Evolutionary conservation across 148 eudicot species (phyloP).

Genomic region (Silene conica): DNA sequence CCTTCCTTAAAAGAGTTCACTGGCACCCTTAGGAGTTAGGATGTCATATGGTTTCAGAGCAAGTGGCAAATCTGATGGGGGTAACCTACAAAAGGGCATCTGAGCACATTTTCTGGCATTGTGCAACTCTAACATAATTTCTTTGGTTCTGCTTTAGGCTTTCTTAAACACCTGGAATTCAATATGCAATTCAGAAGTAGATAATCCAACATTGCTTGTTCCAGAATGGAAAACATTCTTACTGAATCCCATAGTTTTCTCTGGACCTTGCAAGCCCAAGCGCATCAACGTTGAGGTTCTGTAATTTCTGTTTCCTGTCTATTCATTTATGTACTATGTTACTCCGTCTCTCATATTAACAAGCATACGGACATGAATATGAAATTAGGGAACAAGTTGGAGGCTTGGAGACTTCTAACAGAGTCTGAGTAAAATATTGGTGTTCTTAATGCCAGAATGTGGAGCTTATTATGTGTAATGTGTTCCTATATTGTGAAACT

Average conservation of each 20-base stretch:
- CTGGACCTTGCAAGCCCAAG: constrained; percentile 53
- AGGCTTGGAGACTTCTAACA: too few species aligned
- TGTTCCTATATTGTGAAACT: neutral
- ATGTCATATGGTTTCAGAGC: too few species aligned
- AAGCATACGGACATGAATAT: too few species aligned
- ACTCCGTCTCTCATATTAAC: neutral
- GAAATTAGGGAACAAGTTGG: too few species aligned
- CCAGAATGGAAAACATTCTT: constrained; percentile 39
- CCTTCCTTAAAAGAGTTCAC: too few species aligned
- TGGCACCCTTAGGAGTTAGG: too few species aligned
- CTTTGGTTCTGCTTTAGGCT: constrained; percentile 33
- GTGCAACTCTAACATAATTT: neutral
- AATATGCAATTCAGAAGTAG: constrained; percentile 34
- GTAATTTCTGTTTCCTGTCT: neutral
- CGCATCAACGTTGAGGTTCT: constrained; percentile 43
- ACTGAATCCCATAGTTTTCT: constrained; percentile 40
- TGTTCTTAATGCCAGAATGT: too few species aligned
- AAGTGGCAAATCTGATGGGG: too few species aligned
- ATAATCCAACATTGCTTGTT: constrained; percentile 31
- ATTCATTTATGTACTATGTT: neutral
- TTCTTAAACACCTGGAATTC: constrained; percentile 49
- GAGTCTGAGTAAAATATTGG: too few species aligned
- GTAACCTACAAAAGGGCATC: too few species aligned
- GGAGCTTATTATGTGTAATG: too few species aligned
- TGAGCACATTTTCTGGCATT: too few species aligned